phyloP scores from a whole-genome alignment of 768 basidiomycete species.

The Hemileccinum rubropunctum region DNA sequence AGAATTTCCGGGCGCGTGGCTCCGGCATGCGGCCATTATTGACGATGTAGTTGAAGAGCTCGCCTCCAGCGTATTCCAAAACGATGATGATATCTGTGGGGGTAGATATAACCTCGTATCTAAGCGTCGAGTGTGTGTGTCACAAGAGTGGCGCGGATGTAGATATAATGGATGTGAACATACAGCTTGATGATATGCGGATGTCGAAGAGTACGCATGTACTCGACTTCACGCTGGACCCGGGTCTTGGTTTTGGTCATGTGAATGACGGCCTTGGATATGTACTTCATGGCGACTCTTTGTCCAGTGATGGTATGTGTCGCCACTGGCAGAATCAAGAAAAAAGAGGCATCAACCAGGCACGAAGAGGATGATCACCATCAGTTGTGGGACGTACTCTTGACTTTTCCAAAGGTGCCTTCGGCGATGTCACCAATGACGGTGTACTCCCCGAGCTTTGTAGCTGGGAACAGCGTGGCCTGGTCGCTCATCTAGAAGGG shows the following conservation, averaged over 20 bases:
- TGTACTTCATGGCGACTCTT: conserved; percentile 96
- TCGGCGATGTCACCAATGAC: conserved; percentile 88
- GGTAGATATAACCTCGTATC: conserved; percentile 89
- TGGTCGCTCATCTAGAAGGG: conserved; percentile 25
- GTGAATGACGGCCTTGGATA: conserved; percentile 91
- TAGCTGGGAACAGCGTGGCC: conserved; percentile 46
- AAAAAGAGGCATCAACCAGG: conserved; percentile 14
- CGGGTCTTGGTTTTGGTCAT: conserved; percentile 88
- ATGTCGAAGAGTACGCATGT: conserved; percentile 90
- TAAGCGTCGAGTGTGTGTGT: conserved; percentile 26
- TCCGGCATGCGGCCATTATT: conserved; percentile 91
- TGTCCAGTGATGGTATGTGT: conserved; percentile 93
- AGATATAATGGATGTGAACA: conserved; percentile 21
- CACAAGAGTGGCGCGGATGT: neutral
- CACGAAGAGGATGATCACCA: conserved; percentile 12
- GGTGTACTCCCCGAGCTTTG: conserved; percentile 88
- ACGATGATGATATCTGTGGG: conserved; percentile 98
- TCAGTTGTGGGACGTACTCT: conserved; percentile 62
- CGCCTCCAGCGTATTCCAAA: conserved; percentile 93
- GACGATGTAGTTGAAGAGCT: conserved; percentile 98
- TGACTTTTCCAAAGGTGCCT: conserved; percentile 98
- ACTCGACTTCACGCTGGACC: conserved; percentile 94
- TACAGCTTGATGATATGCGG: conserved; percentile 98
- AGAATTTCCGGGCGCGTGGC: conserved; percentile 85
- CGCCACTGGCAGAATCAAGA: conserved; percentile 61